Percentiles rank a stretch among this genome's conserved stretches.
Conservation (phyloP, 2,329 filamentous ascomycete species). For the Aspergillus sojae region DNA sequence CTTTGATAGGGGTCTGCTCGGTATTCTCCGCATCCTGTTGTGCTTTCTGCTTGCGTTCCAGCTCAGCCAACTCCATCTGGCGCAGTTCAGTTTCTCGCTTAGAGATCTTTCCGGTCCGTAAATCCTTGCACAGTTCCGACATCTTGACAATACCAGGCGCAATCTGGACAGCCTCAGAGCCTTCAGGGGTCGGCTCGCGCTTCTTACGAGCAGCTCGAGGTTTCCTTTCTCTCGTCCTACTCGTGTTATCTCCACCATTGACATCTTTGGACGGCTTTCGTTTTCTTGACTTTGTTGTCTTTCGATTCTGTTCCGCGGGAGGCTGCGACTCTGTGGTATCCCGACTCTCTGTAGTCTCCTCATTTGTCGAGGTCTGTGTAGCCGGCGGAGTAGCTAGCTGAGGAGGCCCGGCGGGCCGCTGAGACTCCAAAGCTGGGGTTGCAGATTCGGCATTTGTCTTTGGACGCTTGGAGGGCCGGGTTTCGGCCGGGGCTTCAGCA, state of each 20-base stretch:
- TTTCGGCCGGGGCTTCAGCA: constrained; percentile 18
- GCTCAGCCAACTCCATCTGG: constrained; percentile 59
- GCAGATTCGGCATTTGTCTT: constrained; percentile 21
- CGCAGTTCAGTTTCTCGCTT: constrained; percentile 60
- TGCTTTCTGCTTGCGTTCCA: constrained; percentile 46
- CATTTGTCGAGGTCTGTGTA: constrained; percentile 27
- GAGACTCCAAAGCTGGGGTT: background rate
- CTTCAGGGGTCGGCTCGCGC: constrained; percentile 50
- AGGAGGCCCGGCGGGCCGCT: constrained; percentile 2
- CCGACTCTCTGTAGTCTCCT: constrained; percentile 23
- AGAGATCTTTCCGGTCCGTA: constrained; percentile 59
- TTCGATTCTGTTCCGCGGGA: constrained; percentile 26
- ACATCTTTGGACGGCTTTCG: constrained; percentile 29
- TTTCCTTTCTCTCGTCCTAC: constrained; percentile 26
- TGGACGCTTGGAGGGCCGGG: constrained; percentile 33
- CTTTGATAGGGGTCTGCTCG: constrained; percentile 27
- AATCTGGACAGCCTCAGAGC: constrained; percentile 54
- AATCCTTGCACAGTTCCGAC: constrained; percentile 59
- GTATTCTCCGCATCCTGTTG: constrained; percentile 34
- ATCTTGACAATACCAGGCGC: constrained; percentile 59
- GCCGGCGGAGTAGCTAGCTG: constrained; percentile 26
- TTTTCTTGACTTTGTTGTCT: constrained; percentile 25
- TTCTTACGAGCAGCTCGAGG: constrained; percentile 35
- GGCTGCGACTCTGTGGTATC: constrained; percentile 23
- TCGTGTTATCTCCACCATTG: constrained; percentile 26